These are phyloP conservation scores for Croton setiger DNA, from an alignment of 441 rosid genomes.

Conservation along the genomic window DNA sequence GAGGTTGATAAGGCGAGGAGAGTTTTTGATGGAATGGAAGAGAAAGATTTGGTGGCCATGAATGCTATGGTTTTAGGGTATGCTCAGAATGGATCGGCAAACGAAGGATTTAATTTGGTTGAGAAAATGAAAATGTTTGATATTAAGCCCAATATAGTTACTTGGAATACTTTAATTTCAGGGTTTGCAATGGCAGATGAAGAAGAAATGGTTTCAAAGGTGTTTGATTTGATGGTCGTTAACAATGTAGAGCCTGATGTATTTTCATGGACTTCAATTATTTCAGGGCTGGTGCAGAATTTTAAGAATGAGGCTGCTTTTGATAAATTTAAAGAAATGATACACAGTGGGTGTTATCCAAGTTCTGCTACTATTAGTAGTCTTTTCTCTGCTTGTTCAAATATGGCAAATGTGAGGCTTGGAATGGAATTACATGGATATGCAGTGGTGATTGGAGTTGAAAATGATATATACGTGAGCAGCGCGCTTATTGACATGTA, in stretches of 20 bases:
- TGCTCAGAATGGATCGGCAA: slow-evolving; percentile 41
- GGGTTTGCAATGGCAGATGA: slow-evolving; percentile 66
- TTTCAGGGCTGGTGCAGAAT: slow-evolving; percentile 74
- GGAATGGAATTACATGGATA: slow-evolving; percentile 75
- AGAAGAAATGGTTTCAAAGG: slow-evolving; percentile 36
- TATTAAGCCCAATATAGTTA: slow-evolving; percentile 52
- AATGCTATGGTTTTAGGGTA: slow-evolving; percentile 77
- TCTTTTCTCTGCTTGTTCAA: slow-evolving; percentile 70
- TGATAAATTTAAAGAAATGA: slow-evolving; percentile 53
- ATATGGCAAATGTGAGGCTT: slow-evolving; percentile 34
- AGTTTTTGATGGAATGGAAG: slow-evolving; percentile 43
- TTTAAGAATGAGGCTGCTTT: slow-evolving; percentile 48
- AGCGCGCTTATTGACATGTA: slow-evolving; percentile 81
- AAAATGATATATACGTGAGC: slow-evolving; percentile 49
- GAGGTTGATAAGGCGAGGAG: slow-evolving; percentile 39
- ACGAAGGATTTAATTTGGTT: slow-evolving; percentile 55
- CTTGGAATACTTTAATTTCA: slow-evolving; percentile 64
- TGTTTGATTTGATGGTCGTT: slow-evolving; percentile 46
- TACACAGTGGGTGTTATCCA: slow-evolving; percentile 47
- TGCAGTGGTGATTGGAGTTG: slow-evolving; percentile 57
- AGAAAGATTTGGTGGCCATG: slow-evolving; percentile 59
- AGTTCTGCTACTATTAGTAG: slow-evolving; percentile 61
- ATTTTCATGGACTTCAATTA: slow-evolving; percentile 74
- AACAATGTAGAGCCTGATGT: slow-evolving; percentile 63
- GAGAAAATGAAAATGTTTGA: slow-evolving; percentile 37